Conservation (phyloP, 495 filamentous ascomycete genomes). For the Peziza echinospora region DNA sequence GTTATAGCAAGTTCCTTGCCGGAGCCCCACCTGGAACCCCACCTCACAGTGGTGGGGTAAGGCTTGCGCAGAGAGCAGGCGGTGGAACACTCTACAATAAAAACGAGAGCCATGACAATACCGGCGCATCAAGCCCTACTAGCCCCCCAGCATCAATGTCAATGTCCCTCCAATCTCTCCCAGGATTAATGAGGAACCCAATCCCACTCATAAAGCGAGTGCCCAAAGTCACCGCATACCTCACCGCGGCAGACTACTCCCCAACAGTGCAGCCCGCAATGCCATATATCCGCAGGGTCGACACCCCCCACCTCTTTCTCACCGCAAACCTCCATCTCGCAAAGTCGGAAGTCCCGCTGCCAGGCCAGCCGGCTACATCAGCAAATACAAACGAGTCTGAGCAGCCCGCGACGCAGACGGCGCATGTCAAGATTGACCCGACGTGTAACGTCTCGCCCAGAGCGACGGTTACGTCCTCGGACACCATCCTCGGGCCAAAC, state of each 20-base stretch:
- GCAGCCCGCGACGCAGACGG: constrained; percentile 30
- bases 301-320: constrained; percentile 62
- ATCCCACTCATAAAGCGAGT: constrained; percentile 58
- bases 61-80: constrained; percentile 4
- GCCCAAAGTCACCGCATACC: constrained; percentile 15
- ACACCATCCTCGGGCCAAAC: constrained; percentile 64
- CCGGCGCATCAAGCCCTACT: background rate
- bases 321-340: constrained; percentile 68
- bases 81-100: background rate
- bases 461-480: constrained; percentile 50
- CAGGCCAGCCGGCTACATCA: constrained; percentile 37
- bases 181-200: constrained; percentile 38
- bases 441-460: constrained; percentile 51
- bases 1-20: constrained; percentile 14
- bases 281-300: constrained; percentile 62
- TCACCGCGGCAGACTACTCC: constrained; percentile 6
- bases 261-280: constrained; percentile 14
- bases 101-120: background rate
- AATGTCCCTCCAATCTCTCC: background rate
- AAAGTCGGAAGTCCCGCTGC: constrained; percentile 35
- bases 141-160: background rate
- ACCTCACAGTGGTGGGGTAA: constrained; percentile 2
- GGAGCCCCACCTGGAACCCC: constrained; percentile 25
- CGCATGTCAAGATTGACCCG: constrained; percentile 55
- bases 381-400: constrained; percentile 7